A percentile compares a stretch with the other conserved stretches of the same genome.
Conservation (phyloP, 164 flowering plant species). For the Macadamia tetraphylla region DNA sequence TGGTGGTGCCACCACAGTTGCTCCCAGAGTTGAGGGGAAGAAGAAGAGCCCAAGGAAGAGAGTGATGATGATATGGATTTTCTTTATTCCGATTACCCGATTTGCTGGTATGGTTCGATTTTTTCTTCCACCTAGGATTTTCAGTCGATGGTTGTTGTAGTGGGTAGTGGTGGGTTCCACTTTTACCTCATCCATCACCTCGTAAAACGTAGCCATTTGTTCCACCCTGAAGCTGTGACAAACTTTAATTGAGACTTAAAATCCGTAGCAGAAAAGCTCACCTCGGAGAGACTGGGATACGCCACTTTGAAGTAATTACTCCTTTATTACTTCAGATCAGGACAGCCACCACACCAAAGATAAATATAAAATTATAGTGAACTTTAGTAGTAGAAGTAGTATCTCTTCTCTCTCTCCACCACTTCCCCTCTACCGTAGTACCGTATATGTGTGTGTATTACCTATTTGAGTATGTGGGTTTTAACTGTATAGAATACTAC, state of each 20-base stretch:
- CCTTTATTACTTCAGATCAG: not conserved
- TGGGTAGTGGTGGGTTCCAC: not conserved
- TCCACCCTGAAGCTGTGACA: conserved; percentile 9
- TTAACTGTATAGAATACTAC: too few species aligned
- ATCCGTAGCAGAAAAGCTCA: conserved; percentile 35
- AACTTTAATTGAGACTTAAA: conserved; percentile 26
- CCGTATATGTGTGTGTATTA: too few species aligned
- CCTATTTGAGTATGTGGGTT: too few species aligned
- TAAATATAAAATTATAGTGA: too few species aligned
- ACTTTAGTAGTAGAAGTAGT: too few species aligned
- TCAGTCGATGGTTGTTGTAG: conserved; percentile 4
- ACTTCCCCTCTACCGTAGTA: too few species aligned
- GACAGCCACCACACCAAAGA: not conserved
- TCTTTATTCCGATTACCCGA: too few species aligned
- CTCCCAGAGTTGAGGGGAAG: too few species aligned
- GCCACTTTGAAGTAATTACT: not conserved
- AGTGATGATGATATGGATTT: too few species aligned
- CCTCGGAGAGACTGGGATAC: not conserved
- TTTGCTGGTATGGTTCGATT: too few species aligned
- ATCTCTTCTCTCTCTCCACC: not conserved
- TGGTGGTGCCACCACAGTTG: too few species aligned
- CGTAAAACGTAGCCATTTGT: conserved; percentile 57
- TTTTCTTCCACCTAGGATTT: not conserved
- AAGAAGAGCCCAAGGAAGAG: too few species aligned
- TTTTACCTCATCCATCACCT: conserved; percentile 22